Base-by-base conservation (phyloP, 371 early-diverging fungal species). In the Chytridiales sp. region DNA sequence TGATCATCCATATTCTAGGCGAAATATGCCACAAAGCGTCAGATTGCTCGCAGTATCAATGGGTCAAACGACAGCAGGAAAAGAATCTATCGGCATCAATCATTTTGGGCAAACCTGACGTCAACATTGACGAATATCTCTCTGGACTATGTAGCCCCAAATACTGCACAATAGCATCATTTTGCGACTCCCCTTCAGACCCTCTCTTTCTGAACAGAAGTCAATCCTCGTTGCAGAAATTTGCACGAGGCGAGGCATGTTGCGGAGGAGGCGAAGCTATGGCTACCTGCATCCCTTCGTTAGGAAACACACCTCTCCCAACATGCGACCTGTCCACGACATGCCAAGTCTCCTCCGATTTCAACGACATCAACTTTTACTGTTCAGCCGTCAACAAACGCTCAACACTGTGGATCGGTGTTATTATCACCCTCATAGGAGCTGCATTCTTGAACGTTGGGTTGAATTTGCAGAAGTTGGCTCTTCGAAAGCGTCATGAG, bases 381-480 rank as follows among this genome's bases (percentile, higher is more conserved):
- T 60, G 53, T 40, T 32, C 38, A 11, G 26, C 34, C 1, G 35
- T 31, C 32, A 41, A 44, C 47, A 32, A 41, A 4, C 30, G 38
- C 29, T 39, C 52, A 27, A 63, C 52, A 4, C 62, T 59, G 22
- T 72, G 73, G 86, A 85, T 92, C 30, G 93, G 92, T 4, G 82
- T 90, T 26, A 60, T 90, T 26, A 74, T 91, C 50, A 80, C 82
- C 19, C 64, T 93, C 31, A 65, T 83, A 27, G 90, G 91, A 39
- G 88, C 90, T 31, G 72, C 87, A 13, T 72, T 84, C 2, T 77
- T 88, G 30, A 92, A 92, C 69, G 60, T 91, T 48, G 94, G 94
- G n/a, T 72, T 93, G 32, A 93, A 93, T 62, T 68, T 90, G 44
- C 94, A 93, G 71, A 93, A 93, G 62, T 80, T 85, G 44, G 89